Conservation (phyloP, 768 basidiomycete genomes). For the Pilatotrama ljubarskyi region DNA sequence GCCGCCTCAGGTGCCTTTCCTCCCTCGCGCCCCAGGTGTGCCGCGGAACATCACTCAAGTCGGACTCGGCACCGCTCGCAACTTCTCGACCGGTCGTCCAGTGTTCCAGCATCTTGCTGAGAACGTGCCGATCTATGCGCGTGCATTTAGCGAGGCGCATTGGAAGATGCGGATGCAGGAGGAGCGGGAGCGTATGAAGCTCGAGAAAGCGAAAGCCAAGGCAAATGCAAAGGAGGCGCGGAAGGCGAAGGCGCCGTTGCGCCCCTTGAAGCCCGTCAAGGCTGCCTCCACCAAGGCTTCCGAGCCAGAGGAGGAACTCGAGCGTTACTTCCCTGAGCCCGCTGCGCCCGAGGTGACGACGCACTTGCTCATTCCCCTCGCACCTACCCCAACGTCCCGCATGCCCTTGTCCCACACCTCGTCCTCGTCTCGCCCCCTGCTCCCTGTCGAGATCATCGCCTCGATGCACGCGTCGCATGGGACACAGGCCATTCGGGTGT, state of each 20-base stretch:
- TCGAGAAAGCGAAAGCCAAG: conserved; percentile 27
- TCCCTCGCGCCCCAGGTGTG: conserved; percentile 57
- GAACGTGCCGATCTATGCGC: conserved; percentile 67
- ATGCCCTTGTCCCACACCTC: conserved; percentile 49
- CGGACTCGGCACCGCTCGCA: conserved; percentile 74
- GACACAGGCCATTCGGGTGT: conserved; percentile 62
- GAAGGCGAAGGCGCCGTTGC: conserved; percentile 19
- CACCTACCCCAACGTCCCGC: conserved; percentile 70
- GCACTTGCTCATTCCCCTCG: conserved; percentile 72
- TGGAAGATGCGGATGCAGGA: conserved; percentile 59
- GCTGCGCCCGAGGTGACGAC: conserved; percentile 51
- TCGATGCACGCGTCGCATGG: conserved; percentile 53
- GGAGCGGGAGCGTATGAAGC: conserved; percentile 33
- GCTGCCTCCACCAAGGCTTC: conserved; percentile 16
- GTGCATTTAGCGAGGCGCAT: conserved; percentile 75
- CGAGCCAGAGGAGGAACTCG: conserved; percentile 44
- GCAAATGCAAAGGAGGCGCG: conserved; percentile 23
- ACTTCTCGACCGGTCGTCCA: conserved; percentile 71
- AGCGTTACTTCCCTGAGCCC: conserved; percentile 59
- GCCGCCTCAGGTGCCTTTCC: conserved; percentile 46
- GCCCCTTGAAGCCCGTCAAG: conserved; percentile 10
- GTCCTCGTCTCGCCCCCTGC: conserved; percentile 37
- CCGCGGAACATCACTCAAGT: conserved; percentile 60
- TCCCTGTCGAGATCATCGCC: conserved; percentile 56
- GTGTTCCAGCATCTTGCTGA: conserved; percentile 80